A percentile compares a stretch with the other conserved stretches of the same genome.
Conservation (phyloP, 2,329 filamentous ascomycete genomes). For the Paraconiothyrium sp. region DNA sequence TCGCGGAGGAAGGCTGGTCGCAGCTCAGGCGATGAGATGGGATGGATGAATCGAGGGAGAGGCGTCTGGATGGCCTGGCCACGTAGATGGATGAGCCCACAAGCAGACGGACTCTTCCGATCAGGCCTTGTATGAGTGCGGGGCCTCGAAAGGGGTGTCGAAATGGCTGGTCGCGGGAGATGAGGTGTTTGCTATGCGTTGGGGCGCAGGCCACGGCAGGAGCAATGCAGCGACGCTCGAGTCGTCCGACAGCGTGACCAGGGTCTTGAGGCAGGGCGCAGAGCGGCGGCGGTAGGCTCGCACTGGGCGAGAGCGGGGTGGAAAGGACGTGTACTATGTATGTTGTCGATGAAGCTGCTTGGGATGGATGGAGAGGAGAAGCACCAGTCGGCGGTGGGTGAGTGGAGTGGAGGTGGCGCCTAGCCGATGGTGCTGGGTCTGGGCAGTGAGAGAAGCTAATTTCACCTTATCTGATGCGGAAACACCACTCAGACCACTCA, state of each 20-base stretch:
- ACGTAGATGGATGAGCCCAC: conserved; percentile 19
- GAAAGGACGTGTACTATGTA: conserved; percentile 31
- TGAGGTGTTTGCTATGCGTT: conserved; percentile 46
- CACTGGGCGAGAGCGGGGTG: conserved; percentile 13
- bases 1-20: conserved; percentile 23
- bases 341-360: conserved; percentile 39
- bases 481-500: conserved; percentile 15
- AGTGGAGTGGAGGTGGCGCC: conserved; percentile 26
- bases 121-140: conserved; percentile 5
- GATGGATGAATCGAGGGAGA: conserved; percentile 18
- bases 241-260: conserved; percentile 19
- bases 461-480: conserved; percentile 23
- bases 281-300: conserved; percentile 21
- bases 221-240: conserved; percentile 28
- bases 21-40: conserved; percentile 17
- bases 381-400: conserved; percentile 28
- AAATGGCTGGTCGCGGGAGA: conserved; percentile 37
- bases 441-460: conserved; percentile 11
- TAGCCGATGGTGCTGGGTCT: conserved; percentile 1
- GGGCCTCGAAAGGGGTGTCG: conserved; percentile 29
- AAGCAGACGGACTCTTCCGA: conserved; percentile 21
- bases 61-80: conserved; percentile 12
- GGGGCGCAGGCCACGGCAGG: conserved; percentile 40
- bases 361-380: conserved; percentile 34
- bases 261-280: conserved; percentile 22